Base-by-base conservation (phyloP, 2,329 filamentous ascomycete species). In the Neocucurbitaria cava region DNA sequence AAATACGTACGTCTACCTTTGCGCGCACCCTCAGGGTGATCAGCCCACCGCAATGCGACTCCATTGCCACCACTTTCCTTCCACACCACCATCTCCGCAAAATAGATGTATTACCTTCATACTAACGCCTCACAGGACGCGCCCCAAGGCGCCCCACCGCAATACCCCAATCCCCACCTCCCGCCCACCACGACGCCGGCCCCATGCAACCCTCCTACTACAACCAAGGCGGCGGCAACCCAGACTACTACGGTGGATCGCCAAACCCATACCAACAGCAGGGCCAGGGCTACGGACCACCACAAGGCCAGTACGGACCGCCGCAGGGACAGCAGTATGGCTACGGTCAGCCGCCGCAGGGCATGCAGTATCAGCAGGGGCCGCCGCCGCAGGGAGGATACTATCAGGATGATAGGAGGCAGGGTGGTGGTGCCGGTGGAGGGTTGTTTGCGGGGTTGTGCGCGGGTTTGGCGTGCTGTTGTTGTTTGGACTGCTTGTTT, bases 401-500 rank as follows among this genome's bases (percentile, higher is more conserved):
- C 54, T 78, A 78, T 47, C 61, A 72, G 30, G 71, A 76, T 52
- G 59, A 65, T n/a, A 70, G 58, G 58, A 70, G 58, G 39, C 51
- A 70, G 10, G 61, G 70, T 5, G 70, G 68, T 8, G 65, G 68
- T 15, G 69, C 51, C n/a, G 53, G 64, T 21, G 73, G 70, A 3
- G 80, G 80, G 1, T 66, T 81, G 30, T 72, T 79, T 33, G 76
- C 76, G 3, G 80, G 75, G 15, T 59, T 80, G 39, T 66, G 80
- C 55, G 81, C 75, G 9, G 75, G 72, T 49, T 58, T 82, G 68
- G 80, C 81, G 33, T 82, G 80, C 63, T 83, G 81, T 61, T 83
- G 81, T 62, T 83, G 81, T 73, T 75, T 83, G 71, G 81, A 83
- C 59, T 75, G 79, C 56, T 65, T 83, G 65, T 81, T 82, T 61